Evolutionary conservation across 73 alveolate genomes (phyloP).

Genomic region (Blepharisma stoltei): DNA sequence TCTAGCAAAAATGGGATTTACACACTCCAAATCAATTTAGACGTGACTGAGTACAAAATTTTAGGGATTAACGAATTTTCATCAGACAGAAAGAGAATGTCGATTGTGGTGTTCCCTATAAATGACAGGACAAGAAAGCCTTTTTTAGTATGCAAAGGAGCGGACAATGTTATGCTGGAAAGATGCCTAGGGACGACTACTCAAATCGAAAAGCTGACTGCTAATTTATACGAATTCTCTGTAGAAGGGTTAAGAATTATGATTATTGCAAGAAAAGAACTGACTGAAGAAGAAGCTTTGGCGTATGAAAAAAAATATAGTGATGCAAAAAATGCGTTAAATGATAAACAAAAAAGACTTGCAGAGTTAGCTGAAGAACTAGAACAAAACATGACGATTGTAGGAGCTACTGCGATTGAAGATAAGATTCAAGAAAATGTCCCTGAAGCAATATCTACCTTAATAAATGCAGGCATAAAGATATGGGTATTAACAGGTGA

Average conservation of each 20-base stretch:
- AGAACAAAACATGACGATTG: conserved; percentile 59
- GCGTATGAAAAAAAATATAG: conserved; percentile 29
- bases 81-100: conserved; percentile 87
- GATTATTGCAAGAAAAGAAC: conserved; percentile 37
- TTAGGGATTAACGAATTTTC: conserved; percentile 76
- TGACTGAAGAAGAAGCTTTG: conserved; percentile 31
- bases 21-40: conserved; percentile 18
- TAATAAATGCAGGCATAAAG: conserved; percentile 70
- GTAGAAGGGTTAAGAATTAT: conserved; percentile 53
- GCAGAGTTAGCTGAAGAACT: conserved; percentile 56
- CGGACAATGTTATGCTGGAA: conserved; percentile 62
- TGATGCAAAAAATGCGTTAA: conserved; percentile 8
- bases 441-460: conserved; percentile 51
- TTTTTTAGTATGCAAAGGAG: conserved; percentile 63
- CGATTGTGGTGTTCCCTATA: conserved; percentile 58
- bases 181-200: neutral
- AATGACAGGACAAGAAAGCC: conserved; percentile 26
- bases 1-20: conserved; percentile 17
- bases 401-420: conserved; percentile 82
- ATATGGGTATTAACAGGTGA: conserved; percentile 94
- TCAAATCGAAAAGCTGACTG: neutral
- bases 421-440: conserved; percentile 76
- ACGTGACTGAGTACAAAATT: conserved; percentile 47
- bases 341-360: conserved; percentile 35
- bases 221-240: conserved; percentile 34